phyloP scores from a whole-genome alignment of 129 eudicot genomes.

The Pulicaria dysenterica region DNA sequence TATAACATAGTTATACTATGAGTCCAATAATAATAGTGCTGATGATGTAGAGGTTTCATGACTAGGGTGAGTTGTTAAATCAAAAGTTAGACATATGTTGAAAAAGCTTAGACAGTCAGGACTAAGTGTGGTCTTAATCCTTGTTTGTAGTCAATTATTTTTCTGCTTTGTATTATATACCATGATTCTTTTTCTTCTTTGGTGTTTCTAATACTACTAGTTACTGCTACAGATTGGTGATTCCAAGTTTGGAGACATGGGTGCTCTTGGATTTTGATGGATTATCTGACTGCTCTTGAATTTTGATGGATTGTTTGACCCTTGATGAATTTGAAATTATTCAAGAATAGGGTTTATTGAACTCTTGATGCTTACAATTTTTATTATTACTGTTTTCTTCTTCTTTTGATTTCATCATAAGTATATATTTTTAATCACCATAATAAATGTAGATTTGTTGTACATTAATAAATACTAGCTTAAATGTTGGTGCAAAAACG shows the following conservation, averaged over 20 bases:
- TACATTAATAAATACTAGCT: not conserved
- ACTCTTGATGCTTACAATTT: not conserved
- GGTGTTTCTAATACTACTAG: not conserved
- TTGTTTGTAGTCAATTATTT: no score
- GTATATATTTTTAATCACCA: not conserved
- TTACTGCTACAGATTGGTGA: not conserved
- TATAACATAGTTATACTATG: no score
- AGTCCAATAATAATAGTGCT: no score
- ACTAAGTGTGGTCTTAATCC: no score
- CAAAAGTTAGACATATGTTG: no score
- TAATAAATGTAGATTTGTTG: not conserved
- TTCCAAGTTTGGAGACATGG: constrained; percentile 21
- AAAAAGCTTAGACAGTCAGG: no score
- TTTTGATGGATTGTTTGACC: not conserved
- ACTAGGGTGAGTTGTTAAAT: no score
- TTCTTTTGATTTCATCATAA: not conserved
- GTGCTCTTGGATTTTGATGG: constrained; percentile 22
- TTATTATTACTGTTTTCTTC: not conserved
- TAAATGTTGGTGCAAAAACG: no score
- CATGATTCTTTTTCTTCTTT: no score
- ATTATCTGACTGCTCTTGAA: not conserved
- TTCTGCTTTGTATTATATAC: no score
- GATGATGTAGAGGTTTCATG: no score
- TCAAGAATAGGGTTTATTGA: not conserved
- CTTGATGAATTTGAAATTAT: not conserved